Percentiles rank a stretch among this genome's conserved stretches.
phyloP scores from a whole-genome alignment of 805 yeast species.

The Myxozyma vanderwaltii region DNA sequence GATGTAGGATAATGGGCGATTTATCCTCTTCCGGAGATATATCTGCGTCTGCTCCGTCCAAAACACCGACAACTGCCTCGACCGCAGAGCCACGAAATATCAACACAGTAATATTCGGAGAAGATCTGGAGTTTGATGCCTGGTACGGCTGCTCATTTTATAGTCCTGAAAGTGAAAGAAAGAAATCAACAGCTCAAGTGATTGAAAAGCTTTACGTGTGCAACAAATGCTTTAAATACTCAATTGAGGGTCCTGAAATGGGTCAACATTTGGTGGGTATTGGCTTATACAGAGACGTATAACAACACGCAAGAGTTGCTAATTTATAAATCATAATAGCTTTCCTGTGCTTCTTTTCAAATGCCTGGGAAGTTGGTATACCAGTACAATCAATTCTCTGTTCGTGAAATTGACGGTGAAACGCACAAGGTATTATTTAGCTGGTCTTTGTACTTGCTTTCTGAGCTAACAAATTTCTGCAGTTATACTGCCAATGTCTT shows the following conservation, averaged over 20 bases:
- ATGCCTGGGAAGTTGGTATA: constrained; percentile 74
- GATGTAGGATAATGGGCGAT: constrained; percentile 12
- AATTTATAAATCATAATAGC: too few relatives aligned
- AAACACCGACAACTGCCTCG: background rate
- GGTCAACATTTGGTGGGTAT: constrained; percentile 49
- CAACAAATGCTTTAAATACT: constrained; percentile 80
- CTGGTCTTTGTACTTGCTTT: background rate
- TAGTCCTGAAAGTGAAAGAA: constrained; percentile 6
- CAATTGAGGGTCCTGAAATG: constrained; percentile 52
- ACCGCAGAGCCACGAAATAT: constrained; percentile 51
- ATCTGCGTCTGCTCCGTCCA: background rate
- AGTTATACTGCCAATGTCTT: constrained; percentile 76
- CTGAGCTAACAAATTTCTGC: background rate
- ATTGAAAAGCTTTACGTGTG: constrained; percentile 61
- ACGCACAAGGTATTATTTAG: constrained; percentile 45
- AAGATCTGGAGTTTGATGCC: constrained; percentile 60
- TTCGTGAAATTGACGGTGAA: constrained; percentile 69
- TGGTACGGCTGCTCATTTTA: constrained; percentile 79
- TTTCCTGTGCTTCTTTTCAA: constrained; percentile 39
- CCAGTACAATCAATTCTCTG: constrained; percentile 56
- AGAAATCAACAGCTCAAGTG: constrained; percentile 15
- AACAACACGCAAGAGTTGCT: too few relatives aligned
- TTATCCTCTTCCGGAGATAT: background rate
- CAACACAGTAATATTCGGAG: constrained; percentile 65
- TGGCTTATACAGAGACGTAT: too few relatives aligned